Base-by-base conservation (phyloP, 768 basidiomycete genomes). In the Auricularia sp. region DNA sequence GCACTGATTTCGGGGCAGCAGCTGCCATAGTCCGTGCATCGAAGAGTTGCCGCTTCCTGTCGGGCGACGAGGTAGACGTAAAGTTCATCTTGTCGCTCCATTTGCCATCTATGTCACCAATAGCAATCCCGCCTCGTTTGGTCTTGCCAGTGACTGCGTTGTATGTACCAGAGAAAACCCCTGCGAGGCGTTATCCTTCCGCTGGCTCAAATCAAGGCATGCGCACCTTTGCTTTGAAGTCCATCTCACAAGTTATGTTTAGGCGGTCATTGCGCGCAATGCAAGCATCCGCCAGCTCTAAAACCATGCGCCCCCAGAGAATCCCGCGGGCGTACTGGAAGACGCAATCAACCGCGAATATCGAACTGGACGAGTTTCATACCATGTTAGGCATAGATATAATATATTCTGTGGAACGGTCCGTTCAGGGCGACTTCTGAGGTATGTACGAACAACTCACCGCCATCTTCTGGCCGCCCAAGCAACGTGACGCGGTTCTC, bases 161-260 rank as follows among this genome's bases (percentile, higher is more conserved):
- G 79, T 98, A 96, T 64, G 90, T 89, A 29, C 97, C 97, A 1
- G 93, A 94, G 76, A 98, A 97, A 96, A 98, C 21, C 96, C 96
- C 91, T 91, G 71, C 16, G 21, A 14, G 16, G 18, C 47, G 39
- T 8, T 29, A 23, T 39, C 61, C 39, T 36, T 33, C 23, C 60
- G 29, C 6, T 10, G 47, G 47, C 1, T 1, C 47, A 14, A 2
- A 29, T 18, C 18, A 51, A 51, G 36, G 61, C 34, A 8, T 5
- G 68, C 77, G 61, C 61, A 90, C 93, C 85, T 97, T 98, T 47
- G 94, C 95, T 82, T 98, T 98, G 81, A 98, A 99, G 69, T 98
- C 93, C 42, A 98, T 77, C 72, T 96, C 93, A 66, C 90, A 91
- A 58, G 73, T 77, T 67, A 91, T 73, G 21, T 85, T 85, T 54